phyloP scores from a whole-genome alignment of 306 rosid genomes.

The Malus asiatica region DNA sequence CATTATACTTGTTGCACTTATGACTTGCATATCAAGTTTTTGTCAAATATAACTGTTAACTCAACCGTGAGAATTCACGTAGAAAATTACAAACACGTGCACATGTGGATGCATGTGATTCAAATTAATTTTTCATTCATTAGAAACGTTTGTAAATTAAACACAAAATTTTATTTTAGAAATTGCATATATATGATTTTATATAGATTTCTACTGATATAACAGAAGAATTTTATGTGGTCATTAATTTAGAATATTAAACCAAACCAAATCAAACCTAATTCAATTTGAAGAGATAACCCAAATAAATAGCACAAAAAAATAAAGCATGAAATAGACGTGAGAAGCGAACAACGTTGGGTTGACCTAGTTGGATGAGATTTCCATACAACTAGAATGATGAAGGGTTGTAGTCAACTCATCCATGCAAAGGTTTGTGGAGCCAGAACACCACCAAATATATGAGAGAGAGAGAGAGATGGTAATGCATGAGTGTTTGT shows the following conservation, averaged over 20 bases:
- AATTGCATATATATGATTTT: not conserved
- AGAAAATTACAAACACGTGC: not conserved
- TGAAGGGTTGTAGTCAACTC: slow-evolving; percentile 25
- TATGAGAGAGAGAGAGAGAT: slow-evolving; percentile 15
- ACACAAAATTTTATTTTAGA: not conserved
- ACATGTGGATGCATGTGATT: not conserved
- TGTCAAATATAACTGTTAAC: too few relatives aligned
- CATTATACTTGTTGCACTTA: too few relatives aligned
- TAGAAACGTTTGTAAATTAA: not conserved
- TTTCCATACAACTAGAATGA: slow-evolving; percentile 1
- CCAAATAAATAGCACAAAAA: not conserved
- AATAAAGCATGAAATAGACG: slow-evolving; percentile 25
- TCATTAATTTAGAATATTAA: not conserved
- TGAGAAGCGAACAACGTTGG: slow-evolving; percentile 22
- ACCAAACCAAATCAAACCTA: not conserved
- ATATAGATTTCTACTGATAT: too few relatives aligned
- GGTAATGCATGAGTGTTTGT: slow-evolving; percentile 5
- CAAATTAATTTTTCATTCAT: not conserved
- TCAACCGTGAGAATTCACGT: too few relatives aligned
- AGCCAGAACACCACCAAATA: slow-evolving; percentile 35
- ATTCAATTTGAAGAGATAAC: not conserved
- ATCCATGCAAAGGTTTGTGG: slow-evolving; percentile 43
- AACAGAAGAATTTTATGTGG: not conserved
- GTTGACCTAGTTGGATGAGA: slow-evolving; percentile 37
- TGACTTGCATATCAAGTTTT: too few relatives aligned